phyloP scores from a whole-genome alignment of 192 early-diverging fungal species.

The Umbelopsis sp. region DNA sequence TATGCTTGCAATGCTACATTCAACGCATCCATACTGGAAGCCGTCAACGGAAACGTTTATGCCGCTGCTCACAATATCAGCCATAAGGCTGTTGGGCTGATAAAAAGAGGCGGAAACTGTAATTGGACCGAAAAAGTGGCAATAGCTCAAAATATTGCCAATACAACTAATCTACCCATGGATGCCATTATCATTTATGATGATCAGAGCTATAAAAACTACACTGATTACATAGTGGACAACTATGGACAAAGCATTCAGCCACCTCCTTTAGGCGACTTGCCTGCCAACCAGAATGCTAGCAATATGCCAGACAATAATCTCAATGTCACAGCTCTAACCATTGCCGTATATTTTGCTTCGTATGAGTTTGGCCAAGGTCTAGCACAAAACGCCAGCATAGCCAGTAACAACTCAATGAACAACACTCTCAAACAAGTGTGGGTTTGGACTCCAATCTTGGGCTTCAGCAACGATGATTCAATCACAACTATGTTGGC shows the following conservation, averaged over 20 bases:
- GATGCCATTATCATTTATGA: constrained; percentile 31
- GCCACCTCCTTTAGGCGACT: background rate
- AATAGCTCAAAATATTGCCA: constrained; percentile 22
- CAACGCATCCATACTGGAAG: background rate
- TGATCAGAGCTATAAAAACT: constrained; percentile 17
- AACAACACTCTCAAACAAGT: background rate
- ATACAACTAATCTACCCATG: background rate
- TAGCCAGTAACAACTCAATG: background rate
- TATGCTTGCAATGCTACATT: constrained; percentile 27
- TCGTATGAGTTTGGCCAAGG: constrained; percentile 26
- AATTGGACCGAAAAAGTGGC: constrained; percentile 31
- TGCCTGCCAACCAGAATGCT: constrained; percentile 5
- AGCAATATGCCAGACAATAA: constrained; percentile 32
- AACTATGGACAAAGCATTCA: background rate
- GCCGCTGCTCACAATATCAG: constrained; percentile 14
- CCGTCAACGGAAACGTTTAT: constrained; percentile 14
- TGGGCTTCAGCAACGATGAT: background rate
- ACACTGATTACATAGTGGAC: background rate
- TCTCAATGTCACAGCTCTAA: background rate
- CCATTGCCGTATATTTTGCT: constrained; percentile 26
- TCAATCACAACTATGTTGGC: background rate
- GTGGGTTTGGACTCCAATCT: background rate
- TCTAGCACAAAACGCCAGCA: constrained; percentile 1
- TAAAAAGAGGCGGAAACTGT: constrained; percentile 27
- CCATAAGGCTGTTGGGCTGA: constrained; percentile 29